A percentile compares a stretch with the other conserved stretches of the same genome.
phyloP scores from a whole-genome alignment of 139 green algal species.

The Coelastrella sp. region DNA sequence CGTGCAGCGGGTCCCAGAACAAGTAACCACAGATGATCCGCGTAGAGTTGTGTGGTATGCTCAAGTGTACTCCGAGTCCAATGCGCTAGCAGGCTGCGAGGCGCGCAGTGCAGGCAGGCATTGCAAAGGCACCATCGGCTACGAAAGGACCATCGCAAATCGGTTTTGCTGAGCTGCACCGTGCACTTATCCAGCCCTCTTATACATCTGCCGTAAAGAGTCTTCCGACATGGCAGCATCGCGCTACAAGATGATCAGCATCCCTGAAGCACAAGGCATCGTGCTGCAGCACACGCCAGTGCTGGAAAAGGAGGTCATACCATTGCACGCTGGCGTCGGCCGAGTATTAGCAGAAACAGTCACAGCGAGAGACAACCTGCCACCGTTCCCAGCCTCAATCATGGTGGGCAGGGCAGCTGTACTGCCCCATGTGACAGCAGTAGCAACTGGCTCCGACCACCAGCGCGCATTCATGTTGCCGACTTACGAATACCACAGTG shows the following conservation, averaged over 20 bases:
- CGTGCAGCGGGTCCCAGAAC: neutral
- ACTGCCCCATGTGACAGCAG: neutral
- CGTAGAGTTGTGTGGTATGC: too few species aligned
- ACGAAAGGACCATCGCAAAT: neutral
- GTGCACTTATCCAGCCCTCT: neutral
- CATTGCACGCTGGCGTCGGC: slow-evolving; percentile 65
- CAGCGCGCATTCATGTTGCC: too few species aligned
- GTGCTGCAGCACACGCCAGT: slow-evolving; percentile 73
- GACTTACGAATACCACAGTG: too few species aligned
- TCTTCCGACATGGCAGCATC: slow-evolving; percentile 1
- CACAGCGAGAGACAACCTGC: slow-evolving; percentile 82
- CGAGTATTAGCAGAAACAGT: slow-evolving; percentile 83
- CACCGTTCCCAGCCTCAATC: slow-evolving; percentile 94
- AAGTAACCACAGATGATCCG: neutral
- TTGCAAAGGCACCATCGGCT: too few species aligned
- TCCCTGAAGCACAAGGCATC: slow-evolving; percentile 82
- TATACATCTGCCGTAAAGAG: neutral
- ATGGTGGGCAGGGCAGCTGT: slow-evolving; percentile 71
- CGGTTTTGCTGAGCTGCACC: neutral
- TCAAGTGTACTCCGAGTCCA: too few species aligned
- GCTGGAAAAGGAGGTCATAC: slow-evolving; percentile 65
- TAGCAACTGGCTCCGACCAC: neutral
- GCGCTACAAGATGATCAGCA: slow-evolving; percentile 85
- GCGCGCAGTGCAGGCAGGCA: too few species aligned
- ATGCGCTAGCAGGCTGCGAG: too few species aligned